Evolutionary conservation across 768 basidiomycete genomes (phyloP).

Genomic region (Kwoniella botswanensis): DNA sequence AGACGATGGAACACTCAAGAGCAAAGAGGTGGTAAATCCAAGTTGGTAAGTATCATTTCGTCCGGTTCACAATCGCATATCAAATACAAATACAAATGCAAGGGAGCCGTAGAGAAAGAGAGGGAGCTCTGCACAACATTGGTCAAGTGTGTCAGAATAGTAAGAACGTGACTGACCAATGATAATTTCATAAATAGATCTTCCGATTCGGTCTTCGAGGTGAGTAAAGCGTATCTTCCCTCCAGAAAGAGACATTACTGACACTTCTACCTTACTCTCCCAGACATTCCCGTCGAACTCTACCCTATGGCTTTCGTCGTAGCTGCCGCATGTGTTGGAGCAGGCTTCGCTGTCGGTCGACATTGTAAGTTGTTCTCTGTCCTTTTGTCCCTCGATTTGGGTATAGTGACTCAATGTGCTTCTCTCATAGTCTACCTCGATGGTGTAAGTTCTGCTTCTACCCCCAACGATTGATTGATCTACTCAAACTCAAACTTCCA

Average conservation of each 20-base stretch:
- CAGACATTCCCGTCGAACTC: slow-evolving; percentile 57
- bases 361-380: slow-evolving; percentile 34
- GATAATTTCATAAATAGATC: slow-evolving; percentile 29
- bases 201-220: slow-evolving; percentile 56
- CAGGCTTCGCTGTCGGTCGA: slow-evolving; percentile 43
- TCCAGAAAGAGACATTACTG: neutral
- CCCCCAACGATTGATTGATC: neutral
- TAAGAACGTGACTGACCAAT: neutral
- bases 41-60: slow-evolving; percentile 49
- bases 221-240: slow-evolving; percentile 13
- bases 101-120: neutral
- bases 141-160: too few relatives aligned
- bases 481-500: too few relatives aligned
- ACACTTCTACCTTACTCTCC: neutral
- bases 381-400: neutral
- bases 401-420: slow-evolving; percentile 1
- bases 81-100: neutral
- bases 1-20: slow-evolving; percentile 43
- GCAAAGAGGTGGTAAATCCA: slow-evolving; percentile 49
- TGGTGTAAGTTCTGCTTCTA: slow-evolving; percentile 41
- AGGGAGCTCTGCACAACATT: too few relatives aligned
- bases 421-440: slow-evolving; percentile 46
- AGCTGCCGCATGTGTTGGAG: slow-evolving; percentile 52
- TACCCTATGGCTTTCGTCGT: slow-evolving; percentile 57
- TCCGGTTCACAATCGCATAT: neutral